Evolutionary conservation across 164 flowering plant genomes (phyloP).

Genomic region (Santalum album): DNA sequence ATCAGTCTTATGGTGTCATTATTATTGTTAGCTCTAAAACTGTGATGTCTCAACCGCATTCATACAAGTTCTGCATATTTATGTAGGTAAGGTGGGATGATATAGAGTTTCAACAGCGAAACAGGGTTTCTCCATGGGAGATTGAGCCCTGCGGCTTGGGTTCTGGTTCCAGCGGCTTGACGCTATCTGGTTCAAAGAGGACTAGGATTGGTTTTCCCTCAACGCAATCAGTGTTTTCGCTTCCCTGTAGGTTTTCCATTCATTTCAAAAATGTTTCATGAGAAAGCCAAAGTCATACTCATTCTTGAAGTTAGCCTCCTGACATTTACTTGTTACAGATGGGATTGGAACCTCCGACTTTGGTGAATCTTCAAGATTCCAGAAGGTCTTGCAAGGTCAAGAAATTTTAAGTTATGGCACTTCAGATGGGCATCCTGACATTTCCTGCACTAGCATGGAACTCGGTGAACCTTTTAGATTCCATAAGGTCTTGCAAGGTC

Average conservation of each 20-base stretch:
- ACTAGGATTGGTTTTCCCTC: constrained; percentile 48
- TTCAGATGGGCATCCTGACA: too few species aligned
- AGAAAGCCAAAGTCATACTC: background rate
- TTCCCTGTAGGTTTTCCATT: constrained; percentile 38
- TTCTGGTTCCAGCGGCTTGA: constrained; percentile 33
- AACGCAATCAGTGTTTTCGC: constrained; percentile 38
- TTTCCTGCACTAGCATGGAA: constrained; percentile 30
- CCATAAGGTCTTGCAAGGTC: constrained; percentile 99
- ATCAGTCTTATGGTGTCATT: too few species aligned
- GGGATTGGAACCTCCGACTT: constrained; percentile 60
- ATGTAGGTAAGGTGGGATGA: constrained; percentile 94
- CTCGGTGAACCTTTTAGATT: constrained; percentile 60
- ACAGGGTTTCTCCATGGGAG: constrained; percentile 96
- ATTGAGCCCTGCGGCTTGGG: constrained; percentile 61
- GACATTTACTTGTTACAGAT: constrained; percentile 24
- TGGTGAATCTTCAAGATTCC: constrained; percentile 77
- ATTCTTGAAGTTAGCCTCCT: background rate
- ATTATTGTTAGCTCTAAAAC: background rate
- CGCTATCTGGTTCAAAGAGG: constrained; percentile 52
- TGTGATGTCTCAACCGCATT: background rate
- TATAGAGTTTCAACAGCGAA: constrained; percentile 36
- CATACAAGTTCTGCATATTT: background rate
- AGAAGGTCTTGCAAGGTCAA: constrained; percentile 99
- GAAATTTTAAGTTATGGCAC: constrained; percentile 57
- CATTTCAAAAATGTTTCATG: background rate